Evolutionary conservation across 2,329 filamentous ascomycete genomes (phyloP).

Genomic region (Huntiella bhutanensis): DNA sequence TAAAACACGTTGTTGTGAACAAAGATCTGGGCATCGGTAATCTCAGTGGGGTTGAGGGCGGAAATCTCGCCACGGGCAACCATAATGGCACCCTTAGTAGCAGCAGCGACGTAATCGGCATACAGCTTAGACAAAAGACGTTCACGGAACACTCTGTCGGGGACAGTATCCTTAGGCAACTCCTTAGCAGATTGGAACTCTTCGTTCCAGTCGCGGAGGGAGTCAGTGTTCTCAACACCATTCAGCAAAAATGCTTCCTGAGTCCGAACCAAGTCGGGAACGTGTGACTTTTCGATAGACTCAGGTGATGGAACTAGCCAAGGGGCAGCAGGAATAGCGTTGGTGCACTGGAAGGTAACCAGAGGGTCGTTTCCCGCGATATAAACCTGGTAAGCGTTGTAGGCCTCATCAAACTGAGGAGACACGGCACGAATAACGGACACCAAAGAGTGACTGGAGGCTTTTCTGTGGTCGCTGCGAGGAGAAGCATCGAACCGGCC

Average conservation of each 20-base stretch:
- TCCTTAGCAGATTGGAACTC: conserved; percentile 96
- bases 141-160: conserved; percentile 91
- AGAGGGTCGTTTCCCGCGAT: conserved; percentile 76
- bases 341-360: conserved; percentile 87
- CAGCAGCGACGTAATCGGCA: conserved; percentile 93
- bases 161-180: conserved; percentile 78
- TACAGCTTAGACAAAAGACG: conserved; percentile 88
- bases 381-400: conserved; percentile 61
- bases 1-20: conserved; percentile 99
- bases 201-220: conserved; percentile 94
- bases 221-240: conserved; percentile 85
- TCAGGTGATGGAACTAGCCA: conserved; percentile 65
- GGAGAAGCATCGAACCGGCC: conserved; percentile 86
- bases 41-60: conserved; percentile 86
- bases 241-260: conserved; percentile 85
- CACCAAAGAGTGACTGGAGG: conserved; percentile 69
- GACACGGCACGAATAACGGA: conserved; percentile 62
- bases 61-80: conserved; percentile 86
- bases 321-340: conserved; percentile 76
- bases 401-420: conserved; percentile 60
- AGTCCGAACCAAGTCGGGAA: conserved; percentile 67
- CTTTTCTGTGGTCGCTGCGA: conserved; percentile 56
- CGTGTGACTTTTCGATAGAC: conserved; percentile 48
- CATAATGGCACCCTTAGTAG: conserved; percentile 74
- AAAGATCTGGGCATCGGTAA: conserved; percentile 85